A percentile compares a stretch with the other conserved stretches of the same genome.
phyloP scores from a whole-genome alignment of 208 protist species.

The Crithidia sp. region DNA sequence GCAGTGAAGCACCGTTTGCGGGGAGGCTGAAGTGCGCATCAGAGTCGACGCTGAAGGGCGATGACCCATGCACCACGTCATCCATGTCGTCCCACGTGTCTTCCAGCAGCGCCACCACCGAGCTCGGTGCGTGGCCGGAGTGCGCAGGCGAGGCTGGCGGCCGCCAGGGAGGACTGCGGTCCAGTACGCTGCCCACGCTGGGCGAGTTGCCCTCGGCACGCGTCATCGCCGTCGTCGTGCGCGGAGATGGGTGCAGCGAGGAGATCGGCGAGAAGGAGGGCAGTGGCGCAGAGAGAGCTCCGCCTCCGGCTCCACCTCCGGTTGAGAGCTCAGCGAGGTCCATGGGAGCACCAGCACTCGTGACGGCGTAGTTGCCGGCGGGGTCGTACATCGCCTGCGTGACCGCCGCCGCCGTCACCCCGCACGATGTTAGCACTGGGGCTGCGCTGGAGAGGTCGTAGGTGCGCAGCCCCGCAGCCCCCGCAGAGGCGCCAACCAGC shows the following conservation, averaged over 20 bases:
- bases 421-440: slow-evolving; percentile 34
- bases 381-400: slow-evolving; percentile 81
- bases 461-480: slow-evolving; percentile 45
- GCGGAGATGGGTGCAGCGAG: background rate
- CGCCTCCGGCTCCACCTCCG: too few species aligned
- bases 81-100: slow-evolving; percentile 30
- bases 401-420: slow-evolving; percentile 47
- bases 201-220: background rate
- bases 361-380: slow-evolving; percentile 69
- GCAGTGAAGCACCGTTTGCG: background rate
- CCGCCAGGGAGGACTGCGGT: slow-evolving; percentile 17
- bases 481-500: slow-evolving; percentile 50
- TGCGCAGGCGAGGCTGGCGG: slow-evolving; percentile 17
- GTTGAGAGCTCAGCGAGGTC: background rate
- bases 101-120: slow-evolving; percentile 12
- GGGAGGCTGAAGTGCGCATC: background rate
- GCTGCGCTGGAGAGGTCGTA: slow-evolving; percentile 63
- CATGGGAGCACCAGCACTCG: slow-evolving; percentile 42
- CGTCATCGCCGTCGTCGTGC: background rate
- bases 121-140: slow-evolving; percentile 1
- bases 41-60: background rate
- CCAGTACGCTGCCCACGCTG: slow-evolving; percentile 1
- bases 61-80: background rate
- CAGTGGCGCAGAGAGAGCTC: background rate
- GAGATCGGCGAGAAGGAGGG: background rate